Percentiles rank a stretch among this genome's conserved stretches.
Conservation (phyloP, 1,139 yeast species). For the Suhomyces bokatorum region DNA sequence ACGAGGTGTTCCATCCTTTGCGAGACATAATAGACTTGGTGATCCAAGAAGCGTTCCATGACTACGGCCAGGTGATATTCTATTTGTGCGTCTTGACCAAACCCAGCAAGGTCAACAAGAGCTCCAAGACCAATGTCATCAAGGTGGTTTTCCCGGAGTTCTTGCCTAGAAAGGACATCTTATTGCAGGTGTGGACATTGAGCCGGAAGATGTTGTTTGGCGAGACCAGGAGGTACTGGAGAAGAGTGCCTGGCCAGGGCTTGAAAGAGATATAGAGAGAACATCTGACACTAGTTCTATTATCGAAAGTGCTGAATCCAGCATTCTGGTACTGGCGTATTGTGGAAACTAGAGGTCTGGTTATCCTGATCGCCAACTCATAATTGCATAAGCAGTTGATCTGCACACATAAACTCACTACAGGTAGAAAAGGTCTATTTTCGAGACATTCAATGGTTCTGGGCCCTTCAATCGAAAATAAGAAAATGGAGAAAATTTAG, state of each 20-base stretch:
- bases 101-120: conserved; percentile 15
- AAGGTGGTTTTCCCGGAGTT: conserved; percentile 53
- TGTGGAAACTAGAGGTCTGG: too few species aligned
- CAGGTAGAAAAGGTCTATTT: too few species aligned
- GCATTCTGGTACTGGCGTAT: too few species aligned
- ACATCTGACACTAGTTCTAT: too few species aligned
- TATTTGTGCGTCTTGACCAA: conserved; percentile 59
- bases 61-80: conserved; percentile 59
- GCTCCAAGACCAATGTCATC: conserved; percentile 30
- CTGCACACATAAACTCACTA: too few species aligned
- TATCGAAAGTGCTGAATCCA: too few species aligned
- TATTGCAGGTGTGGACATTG: conserved; percentile 41
- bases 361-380: too few species aligned
- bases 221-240: conserved; percentile 35
- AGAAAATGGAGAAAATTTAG: too few species aligned
- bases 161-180: conserved; percentile 45
- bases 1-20: conserved; percentile 47
- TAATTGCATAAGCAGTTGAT: too few species aligned
- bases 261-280: conserved; percentile 19
- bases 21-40: conserved; percentile 57
- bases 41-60: conserved; percentile 67
- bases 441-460: too few species aligned
- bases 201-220: conserved; percentile 44
- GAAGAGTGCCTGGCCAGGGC: conserved; percentile 50
- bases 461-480: too few species aligned